Percentiles rank a stretch among this genome's conserved stretches.
Evolutionary conservation across 176 grass and related monocot genomes (phyloP).

Genomic region (Bromus sterilis): DNA sequence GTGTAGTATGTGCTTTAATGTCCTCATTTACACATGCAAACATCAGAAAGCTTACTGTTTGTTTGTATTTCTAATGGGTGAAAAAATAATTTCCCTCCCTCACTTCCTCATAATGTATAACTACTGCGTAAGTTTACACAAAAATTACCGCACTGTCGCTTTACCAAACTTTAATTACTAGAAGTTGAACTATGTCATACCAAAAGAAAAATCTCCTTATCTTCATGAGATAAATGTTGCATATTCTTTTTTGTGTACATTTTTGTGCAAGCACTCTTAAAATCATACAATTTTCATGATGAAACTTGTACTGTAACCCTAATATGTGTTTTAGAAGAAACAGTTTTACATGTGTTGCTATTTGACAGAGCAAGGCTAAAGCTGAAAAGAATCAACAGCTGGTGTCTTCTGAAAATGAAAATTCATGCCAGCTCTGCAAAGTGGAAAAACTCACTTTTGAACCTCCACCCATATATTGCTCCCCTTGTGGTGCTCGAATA

Average conservation of each 20-base stretch:
- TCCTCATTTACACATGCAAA: background rate
- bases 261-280: conserved; percentile 16
- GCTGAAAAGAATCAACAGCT: conserved; percentile 98
- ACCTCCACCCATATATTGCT: conserved; percentile 97
- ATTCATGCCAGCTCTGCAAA: conserved; percentile 95
- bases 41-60: background rate
- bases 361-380: conserved; percentile 94
- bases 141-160: background rate
- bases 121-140: background rate
- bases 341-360: conserved; percentile 8
- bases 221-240: background rate
- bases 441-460: conserved; percentile 99
- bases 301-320: conserved; percentile 7
- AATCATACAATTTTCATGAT: conserved; percentile 6
- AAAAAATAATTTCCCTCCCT: background rate
- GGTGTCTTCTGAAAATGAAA: conserved; percentile 84
- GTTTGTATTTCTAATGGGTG: background rate
- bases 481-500: conserved; percentile 89
- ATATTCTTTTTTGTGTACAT: background rate
- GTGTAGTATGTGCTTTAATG: background rate
- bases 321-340: conserved; percentile 12
- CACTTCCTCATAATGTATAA: background rate
- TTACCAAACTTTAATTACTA: background rate
- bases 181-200: background rate
- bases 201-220: background rate